These are phyloP conservation scores for Metarhizium brunneum DNA, from an alignment of 2,329 filamentous ascomycete species.

Conservation along the genomic window DNA sequence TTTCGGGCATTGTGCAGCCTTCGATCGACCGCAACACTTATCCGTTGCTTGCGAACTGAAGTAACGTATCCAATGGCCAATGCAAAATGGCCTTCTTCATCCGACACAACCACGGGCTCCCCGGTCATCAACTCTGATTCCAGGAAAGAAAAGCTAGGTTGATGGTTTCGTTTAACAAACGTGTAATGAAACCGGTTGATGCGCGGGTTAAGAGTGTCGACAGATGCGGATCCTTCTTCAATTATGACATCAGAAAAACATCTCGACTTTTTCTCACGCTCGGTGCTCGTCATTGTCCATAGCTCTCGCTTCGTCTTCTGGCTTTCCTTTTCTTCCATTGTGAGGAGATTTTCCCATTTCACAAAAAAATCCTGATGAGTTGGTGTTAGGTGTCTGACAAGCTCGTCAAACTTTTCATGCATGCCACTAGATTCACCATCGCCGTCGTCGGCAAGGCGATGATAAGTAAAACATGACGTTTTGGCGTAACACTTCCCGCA, in stretches of 20 bases:
- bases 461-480: constrained; percentile 83
- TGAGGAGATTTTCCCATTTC: constrained; percentile 89
- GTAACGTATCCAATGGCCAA: constrained; percentile 87
- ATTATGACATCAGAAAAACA: constrained; percentile 87
- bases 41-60: constrained; percentile 61
- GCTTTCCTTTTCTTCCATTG: constrained; percentile 86
- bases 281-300: constrained; percentile 89
- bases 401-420: constrained; percentile 70
- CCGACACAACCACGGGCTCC: constrained; percentile 92
- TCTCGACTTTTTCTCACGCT: constrained; percentile 79
- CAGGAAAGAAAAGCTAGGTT: constrained; percentile 67
- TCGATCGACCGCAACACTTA: constrained; percentile 85
- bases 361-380: constrained; percentile 75
- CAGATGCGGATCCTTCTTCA: constrained; percentile 62
- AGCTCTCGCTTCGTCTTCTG: constrained; percentile 81
- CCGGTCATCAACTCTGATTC: constrained; percentile 83
- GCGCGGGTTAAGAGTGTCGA: constrained; percentile 62
- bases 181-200: constrained; percentile 90
- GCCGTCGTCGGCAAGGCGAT: constrained; percentile 80
- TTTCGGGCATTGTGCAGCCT: constrained; percentile 79
- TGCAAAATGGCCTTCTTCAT: constrained; percentile 90
- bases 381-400: constrained; percentile 67
- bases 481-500: constrained; percentile 89
- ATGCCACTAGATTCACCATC: constrained; percentile 73
- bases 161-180: constrained; percentile 60